Evolutionary conservation across 208 protist genomes (phyloP), one percentile per base, ranked within the genome.

Genomic region (Trypanosoma conorhini): DNA sequence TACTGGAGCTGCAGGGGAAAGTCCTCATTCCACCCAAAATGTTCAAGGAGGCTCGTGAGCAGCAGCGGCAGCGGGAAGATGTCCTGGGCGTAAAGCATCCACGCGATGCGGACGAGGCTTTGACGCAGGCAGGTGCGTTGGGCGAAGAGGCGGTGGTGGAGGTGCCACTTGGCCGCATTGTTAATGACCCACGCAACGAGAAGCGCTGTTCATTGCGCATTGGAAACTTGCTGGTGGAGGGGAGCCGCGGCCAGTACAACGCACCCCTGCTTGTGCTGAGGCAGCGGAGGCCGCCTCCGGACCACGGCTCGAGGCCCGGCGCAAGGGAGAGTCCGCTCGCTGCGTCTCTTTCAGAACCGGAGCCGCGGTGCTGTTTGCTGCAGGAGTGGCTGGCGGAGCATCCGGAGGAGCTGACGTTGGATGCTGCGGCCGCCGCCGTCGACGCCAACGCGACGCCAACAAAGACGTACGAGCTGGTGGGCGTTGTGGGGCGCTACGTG

Each of bases 391-490:
- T 91, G 13, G 64, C 62, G 7, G 57, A 40, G n/a, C 80, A 93
- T 63, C 80, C 82, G 7, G 74, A 93, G 24, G 72, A 74, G 12
- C 72, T 90, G 3, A 79, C 67, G 30, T 69, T 93, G 26, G 58
- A 89, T 31, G 66, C 77, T 1, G 69, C 81, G 2, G 86, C 4
- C 21, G 46, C 56, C 35, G 33, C 64, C n/a, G 70, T 50, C 13
- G 57, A 64, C 10, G 5, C 28, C 24, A 59, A 57, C 9, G 21
- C 5, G 17, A 28, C 58, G 8, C 51, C 63, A 38, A 67, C 19
- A n/a, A 88, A 81, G 31, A 80, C 88, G 46, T 95, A 95, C 52
- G 81, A 91, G 22, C 42, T 91, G 8, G 79, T 93, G 0, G 86
- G 86, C n/a, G 55, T 92, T 48, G 80, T 91, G 48, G 81, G 87